Evolutionary conservation across 768 basidiomycete species (phyloP), one percentile per base, ranked within the genome.

Genomic region (Ephemerocybe angulata): DNA sequence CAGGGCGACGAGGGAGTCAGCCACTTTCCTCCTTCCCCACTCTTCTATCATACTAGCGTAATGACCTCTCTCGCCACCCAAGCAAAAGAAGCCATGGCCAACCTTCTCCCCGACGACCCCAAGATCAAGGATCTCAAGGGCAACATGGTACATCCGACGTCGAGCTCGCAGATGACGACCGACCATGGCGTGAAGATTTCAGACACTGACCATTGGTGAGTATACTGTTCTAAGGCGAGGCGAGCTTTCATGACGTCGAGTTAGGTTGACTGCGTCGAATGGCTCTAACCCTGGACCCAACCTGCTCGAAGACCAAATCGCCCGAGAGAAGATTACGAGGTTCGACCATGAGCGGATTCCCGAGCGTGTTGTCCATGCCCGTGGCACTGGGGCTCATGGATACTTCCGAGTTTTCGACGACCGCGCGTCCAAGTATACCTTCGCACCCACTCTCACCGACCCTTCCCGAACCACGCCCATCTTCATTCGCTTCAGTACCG

Each of bases 311-410:
- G 88, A 90, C 64, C 84, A 87, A 56, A 78, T 88, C 58, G 79
- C 78, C 4, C 81, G 87, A 59, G 85, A 88, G 72, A 90, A 90
- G 69, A 82, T 91, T 28, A 81, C 81, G 51, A 80, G 85, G 13
- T 93, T 92, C 62, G 90, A 93, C 65, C 90, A 92, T 63, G 91
- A 94, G 67, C 87, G 90, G 38, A 93, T 94, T 52, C 92, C 93
- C 0, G 92, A 92, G 74, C 88, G 90, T 42, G 84, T 87, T 10
- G 86, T 87, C 7, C 78, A 79, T 63, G 85, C 88, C 43, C 83
- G 88, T 13, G 88, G 87, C n/a, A 64, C 82, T 27, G 88, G 82
- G 50, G 91, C 90, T 12, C 91, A 93, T 65, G 92, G 93, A 3
- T 79, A 85, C 63, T 95, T 96, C 79, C 85, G 80, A 67, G 83